These are phyloP conservation scores for Bullera alba DNA, from an alignment of 768 basidiomycete species.

Conservation along the genomic window DNA sequence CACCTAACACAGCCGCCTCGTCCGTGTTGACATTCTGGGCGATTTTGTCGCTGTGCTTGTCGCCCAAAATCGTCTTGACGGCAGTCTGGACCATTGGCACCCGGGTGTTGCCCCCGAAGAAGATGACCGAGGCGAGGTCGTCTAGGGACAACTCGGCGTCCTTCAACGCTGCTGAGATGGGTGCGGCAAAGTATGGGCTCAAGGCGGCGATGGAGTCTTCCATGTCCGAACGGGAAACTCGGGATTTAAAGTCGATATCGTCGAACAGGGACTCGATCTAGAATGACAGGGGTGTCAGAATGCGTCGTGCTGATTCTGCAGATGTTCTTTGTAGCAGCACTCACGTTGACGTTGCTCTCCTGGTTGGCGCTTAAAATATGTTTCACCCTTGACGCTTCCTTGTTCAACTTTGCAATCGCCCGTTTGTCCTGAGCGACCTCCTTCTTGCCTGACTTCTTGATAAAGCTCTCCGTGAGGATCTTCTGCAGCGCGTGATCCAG, in stretches of 20 bases:
- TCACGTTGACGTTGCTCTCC: slow-evolving; percentile 66
- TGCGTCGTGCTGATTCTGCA: neutral
- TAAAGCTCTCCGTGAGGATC: slow-evolving; percentile 68
- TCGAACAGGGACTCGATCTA: slow-evolving; percentile 81
- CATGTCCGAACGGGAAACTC: slow-evolving; percentile 69
- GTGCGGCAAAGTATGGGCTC: slow-evolving; percentile 17
- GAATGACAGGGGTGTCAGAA: neutral
- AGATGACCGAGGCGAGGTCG: slow-evolving; percentile 61
- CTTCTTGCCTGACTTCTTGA: slow-evolving; percentile 48
- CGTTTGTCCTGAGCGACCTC: slow-evolving; percentile 66
- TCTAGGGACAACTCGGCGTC: slow-evolving; percentile 15
- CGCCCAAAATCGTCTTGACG: slow-evolving; percentile 68
- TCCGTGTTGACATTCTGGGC: slow-evolving; percentile 94
- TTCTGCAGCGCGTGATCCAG: slow-evolving; percentile 77
- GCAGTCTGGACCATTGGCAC: slow-evolving; percentile 87
- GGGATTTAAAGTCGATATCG: slow-evolving; percentile 82
- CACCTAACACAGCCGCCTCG: slow-evolving; percentile 88
- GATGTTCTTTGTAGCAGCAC: slow-evolving; percentile 25
- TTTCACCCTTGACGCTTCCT: slow-evolving; percentile 87
- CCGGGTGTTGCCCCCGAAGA: slow-evolving; percentile 84
- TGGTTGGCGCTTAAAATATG: slow-evolving; percentile 85
- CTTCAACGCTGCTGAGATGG: slow-evolving; percentile 21
- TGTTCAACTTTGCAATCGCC: slow-evolving; percentile 88
- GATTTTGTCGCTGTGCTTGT: slow-evolving; percentile 66
- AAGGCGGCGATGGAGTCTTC: slow-evolving; percentile 52